These are phyloP conservation scores for Raffaelea arxii DNA, from an alignment of 2,329 filamentous ascomycete genomes.

Conservation along the genomic window DNA sequence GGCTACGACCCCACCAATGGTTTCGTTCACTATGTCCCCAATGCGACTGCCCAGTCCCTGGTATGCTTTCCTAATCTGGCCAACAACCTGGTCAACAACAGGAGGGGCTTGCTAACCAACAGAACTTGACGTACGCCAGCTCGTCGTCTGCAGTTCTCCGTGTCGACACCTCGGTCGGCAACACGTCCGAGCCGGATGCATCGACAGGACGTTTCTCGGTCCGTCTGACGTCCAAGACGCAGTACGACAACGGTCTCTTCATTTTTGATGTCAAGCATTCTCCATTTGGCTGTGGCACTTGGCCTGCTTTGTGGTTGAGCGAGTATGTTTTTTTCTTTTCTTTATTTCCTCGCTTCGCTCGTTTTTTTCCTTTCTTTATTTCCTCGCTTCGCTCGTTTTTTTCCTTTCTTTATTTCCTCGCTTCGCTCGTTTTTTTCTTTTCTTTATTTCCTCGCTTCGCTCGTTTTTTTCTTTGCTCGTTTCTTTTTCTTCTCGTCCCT, in stretches of 20 bases:
- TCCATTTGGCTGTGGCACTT: conserved; percentile 53
- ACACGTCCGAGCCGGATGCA: conserved; percentile 35
- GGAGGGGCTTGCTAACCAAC: too few species aligned
- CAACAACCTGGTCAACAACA: too few species aligned
- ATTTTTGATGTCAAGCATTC: conserved; percentile 57
- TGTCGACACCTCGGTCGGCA: conserved; percentile 51
- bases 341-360: neutral
- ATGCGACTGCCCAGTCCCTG: conserved; percentile 27
- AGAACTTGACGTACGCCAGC: conserved; percentile 56
- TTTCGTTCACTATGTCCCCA: conserved; percentile 44
- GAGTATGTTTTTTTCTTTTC: conserved; percentile 25
- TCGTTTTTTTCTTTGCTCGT: neutral
- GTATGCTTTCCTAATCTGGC: conserved; percentile 20
- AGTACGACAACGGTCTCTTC: conserved; percentile 55
- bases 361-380: neutral
- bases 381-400: too few species aligned
- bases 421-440: neutral
- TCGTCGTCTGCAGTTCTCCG: conserved; percentile 42
- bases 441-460: neutral
- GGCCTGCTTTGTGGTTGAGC: conserved; percentile 57
- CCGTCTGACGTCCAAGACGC: conserved; percentile 49
- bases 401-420: neutral
- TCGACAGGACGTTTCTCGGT: conserved; percentile 53
- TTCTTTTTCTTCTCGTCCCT: neutral
- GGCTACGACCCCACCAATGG: conserved; percentile 40